Evolutionary conservation across 441 rosid species (phyloP), one percentile per base, ranked within the genome.

Genomic region (Codiaeum variegatum): DNA sequence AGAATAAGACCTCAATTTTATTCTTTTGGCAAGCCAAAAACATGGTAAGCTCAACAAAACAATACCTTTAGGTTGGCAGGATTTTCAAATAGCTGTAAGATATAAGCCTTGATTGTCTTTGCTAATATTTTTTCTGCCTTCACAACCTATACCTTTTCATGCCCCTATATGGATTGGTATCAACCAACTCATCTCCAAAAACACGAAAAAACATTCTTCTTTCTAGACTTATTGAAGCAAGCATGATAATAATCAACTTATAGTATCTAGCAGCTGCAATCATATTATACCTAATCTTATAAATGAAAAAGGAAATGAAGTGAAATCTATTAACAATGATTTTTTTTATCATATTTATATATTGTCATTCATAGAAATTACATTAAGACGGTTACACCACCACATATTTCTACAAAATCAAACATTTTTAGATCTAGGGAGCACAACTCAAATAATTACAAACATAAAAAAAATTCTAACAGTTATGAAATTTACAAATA

Each of bases 41-140:
- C 26, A 26, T 18, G 23, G 38, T 36, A 66, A 73, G 55, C 32
- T 46, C 40, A 26, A 72, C 55, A 10, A 5, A 71, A 76, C 19
- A 54, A 76, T 74, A 86, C 95, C 88, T 88, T 87, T 36, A 91
- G 92, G 80, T 88, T 90, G 77, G 95, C 85, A 42, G 86, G 85
- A 62, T 89, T 85, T 68, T 86, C 86, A 36, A 85, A 85, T 78
- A 85, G 88, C 72, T 71, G 80, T 68, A 88, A 84, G 67, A 88
- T 64, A 70, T 76, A 88, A 65, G 90, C 63, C 78, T 88, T 81
- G 3, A 87, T 87, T 31, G 87, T 90, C 78, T 82, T 85, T 32
- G 65, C 80, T 21, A 31, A 23, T 70, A 90, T 81, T 79, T 87
- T 88, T 71, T 83, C 86, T 19, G 90, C 88, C 78, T 86, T 87